These are phyloP conservation scores for Oryza glaberrima DNA, from an alignment of 176 grass and related monocot genomes.

Conservation along the genomic window DNA sequence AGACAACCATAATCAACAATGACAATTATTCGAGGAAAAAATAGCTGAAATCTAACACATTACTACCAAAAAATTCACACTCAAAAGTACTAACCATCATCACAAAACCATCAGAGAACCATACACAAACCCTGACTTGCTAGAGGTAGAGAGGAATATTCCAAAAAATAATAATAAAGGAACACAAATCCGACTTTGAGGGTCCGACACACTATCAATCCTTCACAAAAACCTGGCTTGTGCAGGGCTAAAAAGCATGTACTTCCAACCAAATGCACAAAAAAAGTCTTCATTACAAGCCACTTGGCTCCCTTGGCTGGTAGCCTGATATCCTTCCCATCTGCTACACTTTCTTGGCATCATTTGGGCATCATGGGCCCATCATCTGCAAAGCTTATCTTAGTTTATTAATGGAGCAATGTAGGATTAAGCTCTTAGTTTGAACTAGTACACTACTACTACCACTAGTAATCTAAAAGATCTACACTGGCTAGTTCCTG, in stretches of 20 bases:
- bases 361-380: conserved; percentile 43
- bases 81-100: conserved; percentile 27
- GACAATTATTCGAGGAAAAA: no score
- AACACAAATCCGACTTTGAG: conserved; percentile 7
- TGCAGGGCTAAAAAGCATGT: conserved; percentile 36
- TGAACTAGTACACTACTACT: neutral
- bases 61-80: neutral
- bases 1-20: no score
- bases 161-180: neutral
- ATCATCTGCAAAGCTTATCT: conserved; percentile 14
- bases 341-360: conserved; percentile 38
- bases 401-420: conserved; percentile 4
- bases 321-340: conserved; percentile 41
- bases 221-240: conserved; percentile 27
- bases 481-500: neutral
- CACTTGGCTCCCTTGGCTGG: conserved; percentile 18
- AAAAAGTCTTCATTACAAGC: conserved; percentile 26
- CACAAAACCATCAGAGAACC: neutral
- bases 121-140: neutral
- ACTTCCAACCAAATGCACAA: conserved; percentile 40
- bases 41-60: neutral
- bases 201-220: neutral
- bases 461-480: neutral
- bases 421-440: neutral
- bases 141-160: conserved; percentile 15